Percentiles rank a stretch among this genome's conserved stretches.
Evolutionary conservation across 2,329 filamentous ascomycete species (phyloP).

Genomic region (Verticillium albo-atrum): DNA sequence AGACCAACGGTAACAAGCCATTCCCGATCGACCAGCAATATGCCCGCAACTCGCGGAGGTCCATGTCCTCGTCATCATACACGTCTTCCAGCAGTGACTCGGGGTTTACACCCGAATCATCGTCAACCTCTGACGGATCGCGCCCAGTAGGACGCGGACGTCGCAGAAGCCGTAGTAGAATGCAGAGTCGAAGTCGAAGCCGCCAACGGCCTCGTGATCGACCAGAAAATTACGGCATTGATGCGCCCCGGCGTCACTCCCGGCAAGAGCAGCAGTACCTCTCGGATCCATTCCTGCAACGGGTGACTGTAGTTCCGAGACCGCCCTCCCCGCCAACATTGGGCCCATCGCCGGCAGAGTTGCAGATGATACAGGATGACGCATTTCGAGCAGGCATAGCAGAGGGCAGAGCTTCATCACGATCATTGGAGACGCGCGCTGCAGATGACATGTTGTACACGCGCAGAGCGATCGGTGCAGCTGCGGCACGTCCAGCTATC

Average conservation of each 20-base stretch:
- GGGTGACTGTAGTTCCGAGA: neutral
- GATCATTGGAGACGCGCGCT: neutral
- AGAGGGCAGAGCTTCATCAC: neutral
- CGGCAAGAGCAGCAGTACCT: conserved; percentile 4
- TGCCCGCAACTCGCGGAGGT: neutral
- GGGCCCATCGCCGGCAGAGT: neutral
- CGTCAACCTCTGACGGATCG: conserved; percentile 9
- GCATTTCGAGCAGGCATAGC: neutral
- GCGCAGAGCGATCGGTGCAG: neutral
- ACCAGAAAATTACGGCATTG: conserved; percentile 12
- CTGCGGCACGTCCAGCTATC: neutral
- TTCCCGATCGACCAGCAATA: neutral
- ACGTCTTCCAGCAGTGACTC: conserved; percentile 3
- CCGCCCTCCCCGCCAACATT: neutral
- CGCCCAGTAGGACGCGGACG: conserved; percentile 4
- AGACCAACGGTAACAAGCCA: neutral
- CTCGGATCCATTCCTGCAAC: neutral
- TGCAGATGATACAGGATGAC: neutral
- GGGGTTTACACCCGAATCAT: conserved; percentile 13
- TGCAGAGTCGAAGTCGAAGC: conserved; percentile 7
- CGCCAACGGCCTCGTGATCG: conserved; percentile 8
- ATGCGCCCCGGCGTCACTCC: conserved; percentile 4
- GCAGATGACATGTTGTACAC: neutral
- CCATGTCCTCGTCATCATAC: neutral
- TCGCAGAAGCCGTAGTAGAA: conserved; percentile 2